Conservation (phyloP, 441 rosid species). For the Populus trichocarpa region DNA sequence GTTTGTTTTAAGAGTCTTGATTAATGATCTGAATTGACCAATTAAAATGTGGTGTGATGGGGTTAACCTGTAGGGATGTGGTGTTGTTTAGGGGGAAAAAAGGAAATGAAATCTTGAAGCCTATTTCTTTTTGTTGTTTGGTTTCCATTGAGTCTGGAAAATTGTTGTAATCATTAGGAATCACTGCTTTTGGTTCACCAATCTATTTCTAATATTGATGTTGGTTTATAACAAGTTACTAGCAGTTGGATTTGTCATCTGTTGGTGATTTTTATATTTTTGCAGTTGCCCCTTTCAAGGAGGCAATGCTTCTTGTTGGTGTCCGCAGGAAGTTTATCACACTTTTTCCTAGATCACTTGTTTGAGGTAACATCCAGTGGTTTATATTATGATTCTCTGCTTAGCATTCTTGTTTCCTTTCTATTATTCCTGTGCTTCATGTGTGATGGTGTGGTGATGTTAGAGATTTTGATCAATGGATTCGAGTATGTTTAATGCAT, state of each 20-base stretch:
- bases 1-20: neutral
- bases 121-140: too few relatives aligned
- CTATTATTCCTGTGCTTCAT: neutral
- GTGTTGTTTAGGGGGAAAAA: neutral
- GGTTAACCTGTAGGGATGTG: neutral
- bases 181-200: neutral
- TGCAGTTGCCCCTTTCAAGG: constrained; percentile 50
- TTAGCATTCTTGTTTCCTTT: neutral
- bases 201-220: neutral
- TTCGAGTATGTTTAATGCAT: too few relatives aligned
- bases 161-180: neutral
- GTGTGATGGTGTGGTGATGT: neutral
- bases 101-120: neutral
- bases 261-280: neutral
- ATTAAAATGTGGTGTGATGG: neutral
- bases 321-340: constrained; percentile 60
- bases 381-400: neutral
- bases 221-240: neutral
- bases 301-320: constrained; percentile 50
- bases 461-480: neutral
- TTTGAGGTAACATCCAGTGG: constrained; percentile 45
- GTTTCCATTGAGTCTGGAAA: neutral
- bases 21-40: neutral
- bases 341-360: constrained; percentile 66
- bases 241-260: neutral